These are phyloP conservation scores for Leucosporidium scottii DNA, from an alignment of 768 basidiomycete genomes.

Conservation along the genomic window DNA sequence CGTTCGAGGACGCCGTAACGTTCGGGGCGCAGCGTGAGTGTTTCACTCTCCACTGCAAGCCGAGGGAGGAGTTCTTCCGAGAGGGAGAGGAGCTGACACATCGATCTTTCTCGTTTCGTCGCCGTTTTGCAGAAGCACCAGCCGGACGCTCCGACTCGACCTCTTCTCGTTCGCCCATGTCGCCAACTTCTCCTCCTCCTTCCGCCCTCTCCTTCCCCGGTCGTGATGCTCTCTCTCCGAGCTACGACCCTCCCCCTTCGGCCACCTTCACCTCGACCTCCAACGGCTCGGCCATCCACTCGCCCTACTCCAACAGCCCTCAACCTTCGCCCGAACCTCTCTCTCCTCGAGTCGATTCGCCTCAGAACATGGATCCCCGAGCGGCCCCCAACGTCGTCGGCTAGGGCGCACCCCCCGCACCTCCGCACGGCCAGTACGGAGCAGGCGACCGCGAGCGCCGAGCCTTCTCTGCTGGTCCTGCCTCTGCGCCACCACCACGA, in stretches of 20 bases:
- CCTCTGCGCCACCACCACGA: conserved; percentile 11
- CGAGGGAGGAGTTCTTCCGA: not conserved
- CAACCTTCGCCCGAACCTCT: too few relatives aligned
- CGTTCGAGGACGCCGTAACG: conserved; percentile 76
- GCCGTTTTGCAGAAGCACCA: conserved; percentile 11
- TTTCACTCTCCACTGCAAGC: not conserved
- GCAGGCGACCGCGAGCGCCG: not conserved
- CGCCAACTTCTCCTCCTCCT: conserved; percentile 2
- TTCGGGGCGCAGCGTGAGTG: conserved; percentile 66
- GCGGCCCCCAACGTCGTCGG: too few relatives aligned
- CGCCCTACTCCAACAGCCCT: too few relatives aligned
- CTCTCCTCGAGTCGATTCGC: too few relatives aligned
- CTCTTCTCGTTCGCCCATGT: conserved; percentile 10
- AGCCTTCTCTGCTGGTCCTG: not conserved
- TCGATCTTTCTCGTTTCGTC: not conserved
- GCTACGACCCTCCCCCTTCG: not conserved
- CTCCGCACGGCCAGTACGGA: too few relatives aligned
- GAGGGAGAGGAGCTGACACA: too few relatives aligned
- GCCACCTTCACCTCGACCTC: not conserved
- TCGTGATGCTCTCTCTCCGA: not conserved
- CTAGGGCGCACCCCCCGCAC: too few relatives aligned
- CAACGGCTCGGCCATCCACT: too few relatives aligned
- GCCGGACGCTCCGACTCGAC: conserved; percentile 13
- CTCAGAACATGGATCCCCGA: too few relatives aligned
- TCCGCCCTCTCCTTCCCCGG: conserved; percentile 11